Percentiles rank a stretch among this genome's conserved stretches.
phyloP scores from a whole-genome alignment of 768 basidiomycete genomes.

The Sporobolomyces phaffii region DNA sequence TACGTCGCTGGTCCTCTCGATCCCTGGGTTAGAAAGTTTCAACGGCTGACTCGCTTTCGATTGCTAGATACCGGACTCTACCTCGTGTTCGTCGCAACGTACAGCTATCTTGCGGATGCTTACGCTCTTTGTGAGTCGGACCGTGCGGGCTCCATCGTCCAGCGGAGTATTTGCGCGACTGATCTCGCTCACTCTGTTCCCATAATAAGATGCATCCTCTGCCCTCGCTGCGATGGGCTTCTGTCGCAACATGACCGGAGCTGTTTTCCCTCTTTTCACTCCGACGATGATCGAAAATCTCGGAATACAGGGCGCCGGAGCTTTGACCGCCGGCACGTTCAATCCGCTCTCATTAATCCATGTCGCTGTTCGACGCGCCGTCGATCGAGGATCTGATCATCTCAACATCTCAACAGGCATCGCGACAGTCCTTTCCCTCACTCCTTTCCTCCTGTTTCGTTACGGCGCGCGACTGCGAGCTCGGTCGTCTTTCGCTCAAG shows the following conservation, averaged over 20 bases:
- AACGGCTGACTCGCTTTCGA: too few relatives aligned
- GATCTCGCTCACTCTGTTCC: conserved; percentile 15
- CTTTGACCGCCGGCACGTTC: conserved; percentile 18
- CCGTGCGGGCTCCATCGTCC: too few relatives aligned
- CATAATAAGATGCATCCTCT: conserved; percentile 23
- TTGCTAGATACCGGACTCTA: conserved; percentile 27
- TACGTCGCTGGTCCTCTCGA: too few relatives aligned
- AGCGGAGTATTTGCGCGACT: too few relatives aligned
- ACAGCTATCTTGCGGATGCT: conserved; percentile 43
- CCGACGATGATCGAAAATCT: conserved; percentile 56
- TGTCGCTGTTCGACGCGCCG: too few relatives aligned
- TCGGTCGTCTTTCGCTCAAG: conserved; percentile 22
- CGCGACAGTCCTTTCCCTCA: conserved; percentile 14
- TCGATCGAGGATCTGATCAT: neutral
- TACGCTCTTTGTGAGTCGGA: conserved; percentile 46
- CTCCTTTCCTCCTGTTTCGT: conserved; percentile 27
- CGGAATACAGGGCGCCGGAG: conserved; percentile 56
- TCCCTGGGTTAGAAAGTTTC: too few relatives aligned
- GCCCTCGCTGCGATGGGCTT: conserved; percentile 43
- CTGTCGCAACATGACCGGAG: conserved; percentile 44
- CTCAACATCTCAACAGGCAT: conserved; percentile 1
- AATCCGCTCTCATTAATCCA: too few relatives aligned
- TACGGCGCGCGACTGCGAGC: conserved; percentile 25
- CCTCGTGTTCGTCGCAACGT: conserved; percentile 37
- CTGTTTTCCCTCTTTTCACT: conserved; percentile 61